Percentiles rank a stretch among this genome's conserved stretches.
Evolutionary conservation across 768 basidiomycete species (phyloP).

Genomic region (Clitopilus passeckerianus): DNA sequence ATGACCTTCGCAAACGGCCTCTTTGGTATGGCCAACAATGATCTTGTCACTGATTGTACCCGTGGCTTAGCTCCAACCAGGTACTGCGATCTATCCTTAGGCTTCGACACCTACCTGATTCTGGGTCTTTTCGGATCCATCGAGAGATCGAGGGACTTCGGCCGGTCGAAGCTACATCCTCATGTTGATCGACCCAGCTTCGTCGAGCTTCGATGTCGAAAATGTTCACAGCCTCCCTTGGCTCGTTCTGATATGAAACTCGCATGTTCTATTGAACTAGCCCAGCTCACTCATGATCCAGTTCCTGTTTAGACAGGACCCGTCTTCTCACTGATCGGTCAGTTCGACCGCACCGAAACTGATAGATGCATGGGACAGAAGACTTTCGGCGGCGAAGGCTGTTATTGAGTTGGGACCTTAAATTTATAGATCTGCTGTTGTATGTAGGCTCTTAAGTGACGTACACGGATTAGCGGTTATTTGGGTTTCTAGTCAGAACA

Average conservation of each 20-base stretch:
- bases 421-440: too few species aligned
- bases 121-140: neutral
- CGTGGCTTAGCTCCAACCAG: neutral
- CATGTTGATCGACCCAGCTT: neutral
- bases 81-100: neutral
- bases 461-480: too few species aligned
- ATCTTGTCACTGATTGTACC: neutral
- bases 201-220: neutral
- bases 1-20: neutral
- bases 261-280: neutral
- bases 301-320: neutral
- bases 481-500: too few species aligned
- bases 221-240: neutral
- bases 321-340: neutral
- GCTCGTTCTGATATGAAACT: neutral
- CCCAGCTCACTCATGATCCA: neutral
- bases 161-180: neutral
- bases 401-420: neutral
- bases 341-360: neutral
- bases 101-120: neutral
- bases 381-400: neutral
- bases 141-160: neutral
- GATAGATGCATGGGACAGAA: neutral
- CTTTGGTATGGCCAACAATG: neutral
- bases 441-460: too few species aligned